Conservation (phyloP, 495 filamentous ascomycete genomes). For the Penicillium bovifimosum region DNA sequence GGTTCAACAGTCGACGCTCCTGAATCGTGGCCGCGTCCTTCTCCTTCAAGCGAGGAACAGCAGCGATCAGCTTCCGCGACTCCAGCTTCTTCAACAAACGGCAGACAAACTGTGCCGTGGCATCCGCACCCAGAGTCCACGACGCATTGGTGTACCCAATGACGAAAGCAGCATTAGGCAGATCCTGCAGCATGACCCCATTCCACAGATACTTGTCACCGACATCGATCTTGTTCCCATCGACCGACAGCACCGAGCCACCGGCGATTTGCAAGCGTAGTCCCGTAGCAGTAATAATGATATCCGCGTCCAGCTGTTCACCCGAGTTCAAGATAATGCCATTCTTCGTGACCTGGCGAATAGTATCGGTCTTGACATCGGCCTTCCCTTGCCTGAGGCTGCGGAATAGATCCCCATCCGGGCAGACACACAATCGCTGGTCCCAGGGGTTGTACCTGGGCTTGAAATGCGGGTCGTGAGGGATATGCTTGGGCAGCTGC, state of each 20-base stretch:
- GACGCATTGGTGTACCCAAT: conserved; percentile 54
- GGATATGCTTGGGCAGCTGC: conserved; percentile 51
- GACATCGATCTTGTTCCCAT: conserved; percentile 47
- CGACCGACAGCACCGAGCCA: conserved; percentile 45
- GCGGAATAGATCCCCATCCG: conserved; percentile 68
- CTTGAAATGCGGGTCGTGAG: conserved; percentile 62
- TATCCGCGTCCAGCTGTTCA: conserved; percentile 55
- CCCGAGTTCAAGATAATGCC: conserved; percentile 56
- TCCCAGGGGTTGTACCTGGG: conserved; percentile 69
- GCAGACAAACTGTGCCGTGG: conserved; percentile 41
- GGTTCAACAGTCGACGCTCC: conserved; percentile 34
- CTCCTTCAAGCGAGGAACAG: conserved; percentile 35
- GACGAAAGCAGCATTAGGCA: conserved; percentile 52
- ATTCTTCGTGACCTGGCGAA: conserved; percentile 55
- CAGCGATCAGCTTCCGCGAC: conserved; percentile 30
- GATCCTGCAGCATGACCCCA: conserved; percentile 53
- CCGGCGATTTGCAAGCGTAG: conserved; percentile 53
- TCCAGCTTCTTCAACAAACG: conserved; percentile 42
- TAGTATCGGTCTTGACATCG: conserved; percentile 61
- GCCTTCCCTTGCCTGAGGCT: conserved; percentile 52
- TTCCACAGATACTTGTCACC: conserved; percentile 51
- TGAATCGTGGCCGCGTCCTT: conserved; percentile 28
- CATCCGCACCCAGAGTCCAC: conserved; percentile 58
- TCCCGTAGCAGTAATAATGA: conserved; percentile 73
- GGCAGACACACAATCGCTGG: conserved; percentile 66